Percentiles rank a stretch among this genome's conserved stretches.
These are phyloP conservation scores for Kodamaea kaohsiungensis DNA, from an alignment of 805 yeast species.

Conservation along the genomic window DNA sequence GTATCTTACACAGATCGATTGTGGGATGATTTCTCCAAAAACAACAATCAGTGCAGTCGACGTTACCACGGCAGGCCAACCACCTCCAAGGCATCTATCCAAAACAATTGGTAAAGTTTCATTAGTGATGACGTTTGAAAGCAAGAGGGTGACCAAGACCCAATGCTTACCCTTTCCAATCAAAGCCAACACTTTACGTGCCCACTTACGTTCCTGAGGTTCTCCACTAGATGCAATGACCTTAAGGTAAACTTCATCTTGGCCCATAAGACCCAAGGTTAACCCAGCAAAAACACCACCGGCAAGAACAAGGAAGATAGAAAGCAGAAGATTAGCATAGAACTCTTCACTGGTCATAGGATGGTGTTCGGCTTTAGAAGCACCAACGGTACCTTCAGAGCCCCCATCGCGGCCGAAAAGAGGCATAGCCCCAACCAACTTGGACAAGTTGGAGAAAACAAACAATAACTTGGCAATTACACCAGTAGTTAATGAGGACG, in stretches of 20 bases:
- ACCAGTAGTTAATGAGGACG: constrained; percentile 23
- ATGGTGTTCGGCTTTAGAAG: neutral
- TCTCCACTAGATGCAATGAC: constrained; percentile 92
- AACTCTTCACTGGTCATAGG: constrained; percentile 40
- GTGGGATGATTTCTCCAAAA: constrained; percentile 97
- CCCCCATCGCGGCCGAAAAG: constrained; percentile 15
- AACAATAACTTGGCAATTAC: constrained; percentile 31
- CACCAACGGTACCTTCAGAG: neutral
- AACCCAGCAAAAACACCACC: constrained; percentile 94
- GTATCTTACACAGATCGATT: constrained; percentile 86
- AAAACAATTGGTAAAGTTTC: constrained; percentile 93
- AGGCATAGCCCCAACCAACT: constrained; percentile 39
- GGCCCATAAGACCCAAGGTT: constrained; percentile 97
- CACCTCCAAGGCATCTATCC: constrained; percentile 93
- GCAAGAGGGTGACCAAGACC: constrained; percentile 85
- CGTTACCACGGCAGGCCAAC: constrained; percentile 93
- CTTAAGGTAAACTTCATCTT: constrained; percentile 91
- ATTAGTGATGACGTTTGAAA: constrained; percentile 88
- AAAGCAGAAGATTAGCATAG: constrained; percentile 51
- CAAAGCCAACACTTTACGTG: constrained; percentile 68
- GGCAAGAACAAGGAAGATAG: constrained; percentile 62
- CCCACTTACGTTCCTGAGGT: constrained; percentile 61
- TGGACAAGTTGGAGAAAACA: constrained; percentile 33
- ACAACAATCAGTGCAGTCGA: constrained; percentile 92
- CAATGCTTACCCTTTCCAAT: constrained; percentile 90